Conservation (phyloP, 2,329 filamentous ascomycete species). For the Cordyceps farinosa region DNA sequence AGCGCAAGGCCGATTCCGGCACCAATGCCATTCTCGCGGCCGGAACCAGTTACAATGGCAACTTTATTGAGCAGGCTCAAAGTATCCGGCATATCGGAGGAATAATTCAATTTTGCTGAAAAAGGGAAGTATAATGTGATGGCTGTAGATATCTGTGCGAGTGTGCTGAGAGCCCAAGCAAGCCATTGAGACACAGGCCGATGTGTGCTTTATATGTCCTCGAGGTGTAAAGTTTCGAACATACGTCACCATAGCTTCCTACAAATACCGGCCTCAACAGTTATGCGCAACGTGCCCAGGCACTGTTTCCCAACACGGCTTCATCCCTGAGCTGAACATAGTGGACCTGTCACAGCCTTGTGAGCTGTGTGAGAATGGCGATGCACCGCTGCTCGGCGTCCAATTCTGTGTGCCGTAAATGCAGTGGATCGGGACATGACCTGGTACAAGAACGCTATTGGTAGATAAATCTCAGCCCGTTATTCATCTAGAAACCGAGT, state of each 20-base stretch:
- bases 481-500: too few species aligned
- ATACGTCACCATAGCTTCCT: neutral
- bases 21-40: constrained; percentile 42
- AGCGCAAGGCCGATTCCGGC: constrained; percentile 39
- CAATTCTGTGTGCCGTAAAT: neutral
- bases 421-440: neutral
- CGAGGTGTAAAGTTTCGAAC: too few species aligned
- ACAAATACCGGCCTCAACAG: neutral
- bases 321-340: too few species aligned
- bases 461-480: neutral
- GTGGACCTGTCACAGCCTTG: neutral
- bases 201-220: neutral
- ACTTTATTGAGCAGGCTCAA: constrained; percentile 39
- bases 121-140: too few species aligned
- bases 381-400: constrained; percentile 1
- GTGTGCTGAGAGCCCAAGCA: neutral
- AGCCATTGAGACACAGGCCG: neutral
- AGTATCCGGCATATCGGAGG: constrained; percentile 29
- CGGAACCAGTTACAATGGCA: constrained; percentile 44
- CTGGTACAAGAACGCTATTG: too few species aligned
- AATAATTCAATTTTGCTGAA: neutral
- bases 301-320: neutral
- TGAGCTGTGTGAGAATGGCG: constrained; percentile 17
- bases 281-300: neutral
- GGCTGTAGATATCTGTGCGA: too few species aligned